Percentiles rank a stretch among this genome's conserved stretches.
These are phyloP conservation scores for Candida oleophila DNA, from an alignment of 805 yeast genomes.

Conservation along the genomic window DNA sequence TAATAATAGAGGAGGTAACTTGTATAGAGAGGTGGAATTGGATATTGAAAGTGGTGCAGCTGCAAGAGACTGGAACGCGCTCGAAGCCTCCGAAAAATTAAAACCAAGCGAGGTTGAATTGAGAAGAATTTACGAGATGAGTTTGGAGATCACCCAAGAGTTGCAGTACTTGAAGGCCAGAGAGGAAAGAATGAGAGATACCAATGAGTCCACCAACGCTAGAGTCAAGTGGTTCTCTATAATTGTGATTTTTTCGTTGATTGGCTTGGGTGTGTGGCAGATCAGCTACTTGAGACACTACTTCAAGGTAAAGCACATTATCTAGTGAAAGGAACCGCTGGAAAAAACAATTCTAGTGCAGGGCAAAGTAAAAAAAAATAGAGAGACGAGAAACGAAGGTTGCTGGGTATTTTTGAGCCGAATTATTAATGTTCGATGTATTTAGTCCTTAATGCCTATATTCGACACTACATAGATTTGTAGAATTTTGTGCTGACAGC, in stretches of 20 bases:
- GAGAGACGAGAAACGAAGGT: not conserved
- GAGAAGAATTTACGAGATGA: conserved; percentile 80
- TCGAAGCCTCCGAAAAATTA: conserved; percentile 89
- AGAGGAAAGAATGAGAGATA: conserved; percentile 92
- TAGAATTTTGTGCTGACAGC: too few relatives aligned
- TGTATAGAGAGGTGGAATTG: conserved; percentile 74
- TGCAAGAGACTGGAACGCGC: conserved; percentile 96
- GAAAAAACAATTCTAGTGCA: too few relatives aligned
- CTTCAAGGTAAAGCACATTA: conserved; percentile 82
- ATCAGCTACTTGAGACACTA: conserved; percentile 86
- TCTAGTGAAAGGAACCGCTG: conserved; percentile 34
- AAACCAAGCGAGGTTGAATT: conserved; percentile 90
- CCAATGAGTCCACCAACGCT: conserved; percentile 93
- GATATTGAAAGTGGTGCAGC: conserved; percentile 95
- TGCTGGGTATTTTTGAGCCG: not conserved
- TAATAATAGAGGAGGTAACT: conserved; percentile 40
- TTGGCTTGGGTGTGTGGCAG: conserved; percentile 90
- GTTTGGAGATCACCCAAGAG: conserved; percentile 78
- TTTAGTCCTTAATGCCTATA: not conserved
- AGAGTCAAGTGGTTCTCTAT: conserved; percentile 88
- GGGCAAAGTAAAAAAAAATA: too few relatives aligned
- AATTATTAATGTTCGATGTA: not conserved
- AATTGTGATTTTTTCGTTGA: conserved; percentile 62
- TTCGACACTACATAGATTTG: not conserved
- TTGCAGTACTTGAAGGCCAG: conserved; percentile 81